Evolutionary conservation across 495 filamentous ascomycete species (phyloP).

Genomic region (Xanthoparmelia taractica): DNA sequence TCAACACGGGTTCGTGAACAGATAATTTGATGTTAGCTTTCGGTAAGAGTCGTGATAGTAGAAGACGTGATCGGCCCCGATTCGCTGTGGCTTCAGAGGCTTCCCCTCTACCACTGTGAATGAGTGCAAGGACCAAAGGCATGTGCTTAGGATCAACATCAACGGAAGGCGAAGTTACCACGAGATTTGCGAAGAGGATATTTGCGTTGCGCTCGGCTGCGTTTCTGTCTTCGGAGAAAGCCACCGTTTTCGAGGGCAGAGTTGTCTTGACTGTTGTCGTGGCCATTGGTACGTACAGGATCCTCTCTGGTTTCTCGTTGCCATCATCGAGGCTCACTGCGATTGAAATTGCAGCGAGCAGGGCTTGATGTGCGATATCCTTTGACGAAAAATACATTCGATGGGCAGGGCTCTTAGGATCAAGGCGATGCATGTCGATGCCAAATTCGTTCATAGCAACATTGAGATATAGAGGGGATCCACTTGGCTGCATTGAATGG

Average conservation of each 20-base stretch:
- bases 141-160: conserved; percentile 93
- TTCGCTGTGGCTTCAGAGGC: conserved; percentile 39
- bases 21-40: conserved; percentile 94
- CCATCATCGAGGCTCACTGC: conserved; percentile 88
- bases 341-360: conserved; percentile 85
- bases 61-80: conserved; percentile 40
- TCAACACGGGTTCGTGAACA: conserved; percentile 88
- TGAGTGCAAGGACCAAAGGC: conserved; percentile 71
- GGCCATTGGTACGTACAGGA: conserved; percentile 95
- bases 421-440: conserved; percentile 85
- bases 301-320: conserved; percentile 69
- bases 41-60: conserved; percentile 86
- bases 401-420: conserved; percentile 89
- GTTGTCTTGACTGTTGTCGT: conserved; percentile 94
- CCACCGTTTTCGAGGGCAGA: conserved; percentile 86
- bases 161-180: conserved; percentile 89
- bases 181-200: conserved; percentile 90
- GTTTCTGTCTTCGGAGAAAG: conserved; percentile 63
- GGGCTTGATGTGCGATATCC: conserved; percentile 90
- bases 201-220: conserved; percentile 88
- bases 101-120: conserved; percentile 49
- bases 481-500: conserved; percentile 53
- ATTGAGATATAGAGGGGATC: conserved; percentile 66
- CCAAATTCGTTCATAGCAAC: conserved; percentile 93
- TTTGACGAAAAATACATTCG: conserved; percentile 96